These are phyloP conservation scores for Boletus reticuloceps DNA, from an alignment of 768 basidiomycete genomes.

Conservation along the genomic window DNA sequence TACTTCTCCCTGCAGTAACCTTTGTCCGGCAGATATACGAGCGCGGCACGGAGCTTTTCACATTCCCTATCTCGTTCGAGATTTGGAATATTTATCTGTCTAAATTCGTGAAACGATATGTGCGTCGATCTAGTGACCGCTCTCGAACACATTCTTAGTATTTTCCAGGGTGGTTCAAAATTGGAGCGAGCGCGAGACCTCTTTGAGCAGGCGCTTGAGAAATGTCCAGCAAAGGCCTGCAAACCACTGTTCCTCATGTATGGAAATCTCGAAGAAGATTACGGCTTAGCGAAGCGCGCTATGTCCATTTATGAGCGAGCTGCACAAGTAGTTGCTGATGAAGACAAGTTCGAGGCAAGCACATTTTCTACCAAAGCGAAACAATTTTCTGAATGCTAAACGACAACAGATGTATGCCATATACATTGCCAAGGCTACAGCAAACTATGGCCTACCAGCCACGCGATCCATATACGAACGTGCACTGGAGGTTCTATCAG, in stretches of 20 bases:
- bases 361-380: not conserved
- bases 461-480: constrained; percentile 96
- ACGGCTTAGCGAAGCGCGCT: constrained; percentile 91
- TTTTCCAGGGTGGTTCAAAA: constrained; percentile 79
- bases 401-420: constrained; percentile 82
- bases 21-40: constrained; percentile 72
- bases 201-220: constrained; percentile 96
- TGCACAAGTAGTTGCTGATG: constrained; percentile 77
- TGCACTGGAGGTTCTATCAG: constrained; percentile 89
- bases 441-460: constrained; percentile 93
- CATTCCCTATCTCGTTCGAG: constrained; percentile 97
- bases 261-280: constrained; percentile 91
- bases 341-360: constrained; percentile 92
- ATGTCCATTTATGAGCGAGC: constrained; percentile 97
- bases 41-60: constrained; percentile 94
- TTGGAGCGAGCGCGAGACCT: constrained; percentile 95
- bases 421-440: constrained; percentile 96
- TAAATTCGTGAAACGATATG: constrained; percentile 96
- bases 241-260: constrained; percentile 97
- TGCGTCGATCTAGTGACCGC: constrained; percentile 39
- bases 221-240: constrained; percentile 92
- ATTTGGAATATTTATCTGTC: constrained; percentile 99
- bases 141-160: not conserved
- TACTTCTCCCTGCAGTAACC: constrained; percentile 6
- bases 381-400: constrained; percentile 3